Conservation (phyloP, 1,139 yeast species). For the Magnusiomyces tetraspermus region DNA sequence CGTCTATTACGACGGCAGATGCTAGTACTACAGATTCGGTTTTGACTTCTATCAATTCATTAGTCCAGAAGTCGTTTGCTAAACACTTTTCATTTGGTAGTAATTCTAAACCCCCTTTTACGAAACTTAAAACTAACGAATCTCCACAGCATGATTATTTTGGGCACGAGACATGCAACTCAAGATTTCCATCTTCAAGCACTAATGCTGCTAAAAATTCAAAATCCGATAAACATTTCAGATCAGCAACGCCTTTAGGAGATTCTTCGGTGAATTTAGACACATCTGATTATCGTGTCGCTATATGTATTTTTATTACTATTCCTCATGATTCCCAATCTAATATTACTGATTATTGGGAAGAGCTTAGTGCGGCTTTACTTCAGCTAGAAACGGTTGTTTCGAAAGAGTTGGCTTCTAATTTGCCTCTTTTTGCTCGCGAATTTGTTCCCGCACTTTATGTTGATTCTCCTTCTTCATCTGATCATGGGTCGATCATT, state of each 20-base stretch:
- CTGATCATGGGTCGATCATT: too few relatives aligned
- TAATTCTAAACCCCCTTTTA: neutral
- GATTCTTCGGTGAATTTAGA: neutral
- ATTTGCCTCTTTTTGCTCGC: constrained; percentile 13
- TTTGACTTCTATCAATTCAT: neutral
- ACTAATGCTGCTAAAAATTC: too few relatives aligned
- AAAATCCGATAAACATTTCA: too few relatives aligned
- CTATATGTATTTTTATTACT: constrained; percentile 21
- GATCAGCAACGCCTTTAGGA: too few relatives aligned
- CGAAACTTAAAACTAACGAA: neutral
- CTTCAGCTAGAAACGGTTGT: constrained; percentile 20
- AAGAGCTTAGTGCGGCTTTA: constrained; percentile 22
- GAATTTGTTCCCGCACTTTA: neutral
- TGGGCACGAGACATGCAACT: too few relatives aligned
- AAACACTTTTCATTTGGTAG: neutral
- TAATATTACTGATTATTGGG: constrained; percentile 24
- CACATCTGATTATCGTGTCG: constrained; percentile 14
- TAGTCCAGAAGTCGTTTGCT: neutral
- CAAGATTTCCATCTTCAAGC: too few relatives aligned
- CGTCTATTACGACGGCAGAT: neutral
- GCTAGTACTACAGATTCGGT: neutral
- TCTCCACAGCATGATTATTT: neutral
- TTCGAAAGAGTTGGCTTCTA: constrained; percentile 12
- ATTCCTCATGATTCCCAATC: constrained; percentile 18
- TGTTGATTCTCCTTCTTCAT: neutral